Evolutionary conservation across 257 asterid species (phyloP).

Genomic region (Nicotiana sylvestris): DNA sequence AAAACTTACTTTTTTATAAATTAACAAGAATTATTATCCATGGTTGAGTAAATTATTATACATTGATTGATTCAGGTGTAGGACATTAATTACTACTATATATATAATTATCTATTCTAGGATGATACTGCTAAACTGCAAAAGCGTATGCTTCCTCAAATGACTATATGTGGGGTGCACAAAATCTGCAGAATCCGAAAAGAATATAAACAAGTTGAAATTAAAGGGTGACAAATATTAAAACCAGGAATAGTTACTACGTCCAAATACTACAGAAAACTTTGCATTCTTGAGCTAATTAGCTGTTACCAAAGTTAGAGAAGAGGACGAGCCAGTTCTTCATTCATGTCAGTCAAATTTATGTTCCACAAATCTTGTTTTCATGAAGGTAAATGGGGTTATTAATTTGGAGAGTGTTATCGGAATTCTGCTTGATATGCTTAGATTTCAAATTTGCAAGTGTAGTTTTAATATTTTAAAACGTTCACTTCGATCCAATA

Average conservation of each 20-base stretch:
- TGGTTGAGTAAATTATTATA: constrained; percentile 8
- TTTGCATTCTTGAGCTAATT: constrained; percentile 1
- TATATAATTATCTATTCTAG: constrained; percentile 15
- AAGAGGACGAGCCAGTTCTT: no score
- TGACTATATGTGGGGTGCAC: constrained; percentile 40
- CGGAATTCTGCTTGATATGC: no score
- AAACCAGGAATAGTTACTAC: constrained; percentile 10
- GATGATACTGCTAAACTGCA: constrained; percentile 9
- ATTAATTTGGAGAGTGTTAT: no score
- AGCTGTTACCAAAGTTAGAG: not conserved
- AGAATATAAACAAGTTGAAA: constrained; percentile 36
- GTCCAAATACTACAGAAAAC: constrained; percentile 12
- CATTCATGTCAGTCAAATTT: not conserved
- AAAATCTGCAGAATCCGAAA: constrained; percentile 50
- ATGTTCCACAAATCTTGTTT: not conserved
- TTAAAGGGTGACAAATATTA: constrained; percentile 36
- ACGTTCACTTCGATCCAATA: no score
- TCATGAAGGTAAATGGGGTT: not conserved
- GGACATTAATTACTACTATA: constrained; percentile 17
- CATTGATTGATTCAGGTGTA: constrained; percentile 14
- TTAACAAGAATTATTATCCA: constrained; percentile 3
- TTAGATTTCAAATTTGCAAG: no score
- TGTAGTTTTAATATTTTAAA: no score
- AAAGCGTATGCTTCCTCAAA: constrained; percentile 34
- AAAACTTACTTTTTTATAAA: constrained; percentile 13